Conservation (phyloP, 208 protist species). For the Crithidia sp. region DNA sequence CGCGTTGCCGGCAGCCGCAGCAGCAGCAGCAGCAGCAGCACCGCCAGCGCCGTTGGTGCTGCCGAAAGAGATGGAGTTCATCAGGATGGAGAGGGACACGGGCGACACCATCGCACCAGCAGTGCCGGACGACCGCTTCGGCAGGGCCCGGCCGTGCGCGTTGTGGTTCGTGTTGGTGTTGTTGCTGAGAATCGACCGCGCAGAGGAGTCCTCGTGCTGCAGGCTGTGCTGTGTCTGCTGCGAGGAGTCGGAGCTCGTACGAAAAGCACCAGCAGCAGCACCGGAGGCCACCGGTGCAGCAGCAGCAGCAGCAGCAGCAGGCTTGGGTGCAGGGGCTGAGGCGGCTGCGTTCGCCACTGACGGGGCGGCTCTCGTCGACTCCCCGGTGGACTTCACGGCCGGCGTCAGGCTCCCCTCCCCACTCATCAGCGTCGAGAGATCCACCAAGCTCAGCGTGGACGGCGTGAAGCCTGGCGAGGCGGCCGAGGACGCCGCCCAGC, state of each 20-base stretch:
- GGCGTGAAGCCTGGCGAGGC: slow-evolving; percentile 8
- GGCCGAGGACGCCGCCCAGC: too few species aligned
- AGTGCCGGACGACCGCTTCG: slow-evolving; percentile 7
- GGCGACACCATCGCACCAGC: slow-evolving; percentile 3
- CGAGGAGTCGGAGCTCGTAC: background rate
- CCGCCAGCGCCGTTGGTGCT: slow-evolving; percentile 9
- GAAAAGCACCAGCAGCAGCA: background rate
- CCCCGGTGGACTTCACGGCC: background rate
- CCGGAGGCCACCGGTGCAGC: background rate
- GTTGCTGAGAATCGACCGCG: slow-evolving; percentile 9
- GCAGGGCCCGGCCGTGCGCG: background rate
- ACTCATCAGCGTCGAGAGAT: slow-evolving; percentile 6
- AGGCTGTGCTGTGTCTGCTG: background rate
- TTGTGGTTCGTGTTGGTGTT: background rate
- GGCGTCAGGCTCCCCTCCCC: background rate
- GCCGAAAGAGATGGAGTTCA: slow-evolving; percentile 17
- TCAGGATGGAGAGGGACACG: slow-evolving; percentile 3
- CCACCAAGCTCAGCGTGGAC: slow-evolving; percentile 5
- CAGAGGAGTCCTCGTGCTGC: background rate
- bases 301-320: background rate
- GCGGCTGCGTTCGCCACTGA: background rate
- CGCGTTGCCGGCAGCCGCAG: background rate
- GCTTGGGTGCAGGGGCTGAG: background rate
- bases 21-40: too few species aligned
- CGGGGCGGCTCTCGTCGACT: too few species aligned